A percentile compares a stretch with the other conserved stretches of the same genome.
These are phyloP conservation scores for Stephanodiscus triporus DNA, from an alignment of 108 stramenopile genomes.

Conservation along the genomic window DNA sequence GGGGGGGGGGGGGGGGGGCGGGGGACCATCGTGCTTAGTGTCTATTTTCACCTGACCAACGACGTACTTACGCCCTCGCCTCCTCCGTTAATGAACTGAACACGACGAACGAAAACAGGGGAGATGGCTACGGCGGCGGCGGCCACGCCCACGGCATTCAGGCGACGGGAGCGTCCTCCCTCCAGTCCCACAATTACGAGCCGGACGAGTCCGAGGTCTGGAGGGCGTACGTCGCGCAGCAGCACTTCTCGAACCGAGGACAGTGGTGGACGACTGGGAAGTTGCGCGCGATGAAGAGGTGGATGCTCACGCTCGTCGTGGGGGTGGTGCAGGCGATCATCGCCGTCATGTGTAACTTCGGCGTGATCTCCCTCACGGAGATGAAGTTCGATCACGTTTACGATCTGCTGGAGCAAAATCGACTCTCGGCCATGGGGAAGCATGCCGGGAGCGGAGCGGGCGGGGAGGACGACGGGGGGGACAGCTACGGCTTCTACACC, in stretches of 20 bases:
- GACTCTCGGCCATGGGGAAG: not conserved
- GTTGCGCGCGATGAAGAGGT: constrained; percentile 74
- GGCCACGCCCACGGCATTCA: too few relatives aligned
- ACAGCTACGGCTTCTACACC: constrained; percentile 48
- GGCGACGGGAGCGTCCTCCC: too few relatives aligned
- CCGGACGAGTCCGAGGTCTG: constrained; percentile 90
- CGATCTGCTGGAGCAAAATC: constrained; percentile 57
- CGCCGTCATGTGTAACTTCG: constrained; percentile 71
- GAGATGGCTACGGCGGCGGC: constrained; percentile 67
- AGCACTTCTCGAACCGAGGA: constrained; percentile 84
- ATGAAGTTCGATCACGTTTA: constrained; percentile 79
- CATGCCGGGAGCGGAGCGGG: not conserved
- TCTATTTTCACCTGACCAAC: not conserved
- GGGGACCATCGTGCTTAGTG: too few relatives aligned
- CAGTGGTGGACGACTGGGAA: constrained; percentile 94
- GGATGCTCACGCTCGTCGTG: constrained; percentile 81
- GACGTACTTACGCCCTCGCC: not conserved
- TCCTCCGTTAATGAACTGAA: too few relatives aligned
- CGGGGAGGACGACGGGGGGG: not conserved
- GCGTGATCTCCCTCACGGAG: constrained; percentile 47
- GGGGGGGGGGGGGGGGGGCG: too few relatives aligned
- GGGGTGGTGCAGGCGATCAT: constrained; percentile 82
- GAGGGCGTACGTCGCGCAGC: constrained; percentile 82
- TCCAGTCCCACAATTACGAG: constrained; percentile 88
- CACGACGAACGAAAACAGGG: too few relatives aligned